Conservation (phyloP, 345 rosid genomes). For the Excoecaria agallocha region DNA sequence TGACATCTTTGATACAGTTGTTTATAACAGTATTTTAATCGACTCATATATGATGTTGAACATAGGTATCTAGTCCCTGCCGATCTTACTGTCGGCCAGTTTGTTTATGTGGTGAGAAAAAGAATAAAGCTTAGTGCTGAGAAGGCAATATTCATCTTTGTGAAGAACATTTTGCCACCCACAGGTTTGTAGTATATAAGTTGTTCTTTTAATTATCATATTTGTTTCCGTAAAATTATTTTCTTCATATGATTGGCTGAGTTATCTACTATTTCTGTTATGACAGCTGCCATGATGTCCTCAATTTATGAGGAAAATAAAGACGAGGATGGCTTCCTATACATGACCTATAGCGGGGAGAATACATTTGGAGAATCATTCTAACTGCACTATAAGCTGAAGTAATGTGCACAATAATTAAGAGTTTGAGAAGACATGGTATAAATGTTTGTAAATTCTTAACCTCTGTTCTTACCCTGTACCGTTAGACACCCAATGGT, state of each 20-base stretch:
- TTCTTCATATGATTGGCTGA: background rate
- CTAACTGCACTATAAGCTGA: slow-evolving; percentile 1
- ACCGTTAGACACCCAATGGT: no score
- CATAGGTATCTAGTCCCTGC: slow-evolving; percentile 79
- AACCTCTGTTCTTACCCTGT: no score
- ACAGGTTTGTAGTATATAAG: slow-evolving; percentile 46
- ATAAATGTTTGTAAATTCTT: no score
- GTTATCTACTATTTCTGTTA: background rate
- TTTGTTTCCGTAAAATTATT: background rate
- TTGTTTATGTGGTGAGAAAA: slow-evolving; percentile 81
- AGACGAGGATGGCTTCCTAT: slow-evolving; percentile 96
- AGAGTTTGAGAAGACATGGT: no score
- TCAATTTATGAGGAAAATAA: slow-evolving; percentile 91
- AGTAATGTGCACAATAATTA: no score
- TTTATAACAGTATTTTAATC: background rate
- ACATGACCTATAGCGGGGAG: slow-evolving; percentile 98
- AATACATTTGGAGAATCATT: slow-evolving; percentile 68
- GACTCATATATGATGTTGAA: background rate
- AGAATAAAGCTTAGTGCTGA: slow-evolving; percentile 86
- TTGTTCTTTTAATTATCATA: background rate
- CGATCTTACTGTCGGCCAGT: slow-evolving; percentile 82
- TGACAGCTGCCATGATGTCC: slow-evolving; percentile 90
- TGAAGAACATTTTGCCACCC: slow-evolving; percentile 69
- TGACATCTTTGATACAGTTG: background rate
- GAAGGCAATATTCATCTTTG: slow-evolving; percentile 80